These are phyloP conservation scores for Dalechampia spathulata DNA, from an alignment of 441 rosid genomes.

Conservation along the genomic window DNA sequence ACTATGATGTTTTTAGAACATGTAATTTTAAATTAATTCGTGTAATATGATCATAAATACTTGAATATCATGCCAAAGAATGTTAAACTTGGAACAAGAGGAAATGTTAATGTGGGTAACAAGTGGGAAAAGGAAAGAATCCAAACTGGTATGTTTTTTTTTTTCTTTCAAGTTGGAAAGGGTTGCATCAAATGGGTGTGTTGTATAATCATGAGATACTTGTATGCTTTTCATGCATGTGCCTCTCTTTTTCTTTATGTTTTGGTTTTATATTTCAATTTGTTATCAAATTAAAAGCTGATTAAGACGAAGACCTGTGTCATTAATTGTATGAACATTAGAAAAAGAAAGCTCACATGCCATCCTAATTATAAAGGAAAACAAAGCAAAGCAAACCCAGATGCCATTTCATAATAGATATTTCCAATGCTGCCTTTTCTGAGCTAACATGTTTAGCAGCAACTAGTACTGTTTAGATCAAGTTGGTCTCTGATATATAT, in stretches of 20 bases:
- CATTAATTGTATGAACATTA: neutral
- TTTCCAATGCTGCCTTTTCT: neutral
- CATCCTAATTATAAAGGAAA: neutral
- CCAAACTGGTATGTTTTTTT: neutral
- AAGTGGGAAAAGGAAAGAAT: constrained; percentile 13
- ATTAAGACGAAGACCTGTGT: neutral
- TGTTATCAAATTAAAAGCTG: neutral
- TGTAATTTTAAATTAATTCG: no score
- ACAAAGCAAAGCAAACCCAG: no score
- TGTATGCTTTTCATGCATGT: constrained; percentile 26
- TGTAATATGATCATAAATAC: no score
- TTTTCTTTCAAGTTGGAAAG: constrained; percentile 29
- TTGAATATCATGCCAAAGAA: no score
- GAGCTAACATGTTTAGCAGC: neutral
- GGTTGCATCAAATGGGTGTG: constrained; percentile 22
- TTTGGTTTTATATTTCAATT: no score
- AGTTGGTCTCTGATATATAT: neutral
- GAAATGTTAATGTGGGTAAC: no score
- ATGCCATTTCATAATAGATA: no score
- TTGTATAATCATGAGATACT: constrained; percentile 9
- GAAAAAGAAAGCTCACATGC: neutral
- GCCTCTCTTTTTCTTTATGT: neutral
- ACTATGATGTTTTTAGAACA: neutral
- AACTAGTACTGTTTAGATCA: neutral
- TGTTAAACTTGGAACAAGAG: no score